Percentiles rank a stretch among this genome's conserved stretches.
Evolutionary conservation across 805 yeast species (phyloP).

Genomic region (Wickerhamomyces ciferrii): DNA sequence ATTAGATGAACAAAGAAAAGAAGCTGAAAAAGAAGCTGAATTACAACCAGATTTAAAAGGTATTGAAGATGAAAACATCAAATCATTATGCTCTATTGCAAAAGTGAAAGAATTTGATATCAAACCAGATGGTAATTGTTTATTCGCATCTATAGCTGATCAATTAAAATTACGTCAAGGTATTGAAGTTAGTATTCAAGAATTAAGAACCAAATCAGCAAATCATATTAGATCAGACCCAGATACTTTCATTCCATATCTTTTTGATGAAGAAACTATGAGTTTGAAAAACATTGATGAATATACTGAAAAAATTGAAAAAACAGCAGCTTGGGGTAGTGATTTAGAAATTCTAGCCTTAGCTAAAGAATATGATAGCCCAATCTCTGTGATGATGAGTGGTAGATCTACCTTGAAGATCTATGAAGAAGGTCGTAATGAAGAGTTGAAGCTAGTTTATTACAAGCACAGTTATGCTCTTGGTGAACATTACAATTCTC

Average conservation of each 20-base stretch:
- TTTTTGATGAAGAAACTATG: conserved; percentile 75
- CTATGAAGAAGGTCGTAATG: conserved; percentile 45
- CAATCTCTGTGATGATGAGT: conserved; percentile 72
- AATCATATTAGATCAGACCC: conserved; percentile 56
- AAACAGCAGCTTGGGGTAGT: conserved; percentile 95
- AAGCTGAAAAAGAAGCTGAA: conserved; percentile 70
- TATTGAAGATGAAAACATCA: conserved; percentile 67
- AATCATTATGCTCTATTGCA: conserved; percentile 41
- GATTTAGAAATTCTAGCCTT: conserved; percentile 87
- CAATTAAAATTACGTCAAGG: conserved; percentile 58
- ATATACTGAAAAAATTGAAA: conserved; percentile 62
- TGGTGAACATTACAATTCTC: conserved; percentile 93
- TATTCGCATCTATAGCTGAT: conserved; percentile 81
- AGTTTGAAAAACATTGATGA: conserved; percentile 56
- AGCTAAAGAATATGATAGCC: conserved; percentile 63
- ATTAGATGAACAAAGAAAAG: conserved; percentile 51
- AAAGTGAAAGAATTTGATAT: conserved; percentile 61
- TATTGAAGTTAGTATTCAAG: conserved; percentile 32
- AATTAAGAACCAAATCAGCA: conserved; percentile 62
- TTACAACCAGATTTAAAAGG: conserved; percentile 60
- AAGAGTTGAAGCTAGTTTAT: conserved; percentile 66
- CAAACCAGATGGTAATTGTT: conserved; percentile 90
- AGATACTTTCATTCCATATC: conserved; percentile 73
- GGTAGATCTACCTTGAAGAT: conserved; percentile 64
- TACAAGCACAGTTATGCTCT: conserved; percentile 82